phyloP scores from a whole-genome alignment of 2,329 filamentous ascomycete species.

The Penicillium sp. region DNA sequence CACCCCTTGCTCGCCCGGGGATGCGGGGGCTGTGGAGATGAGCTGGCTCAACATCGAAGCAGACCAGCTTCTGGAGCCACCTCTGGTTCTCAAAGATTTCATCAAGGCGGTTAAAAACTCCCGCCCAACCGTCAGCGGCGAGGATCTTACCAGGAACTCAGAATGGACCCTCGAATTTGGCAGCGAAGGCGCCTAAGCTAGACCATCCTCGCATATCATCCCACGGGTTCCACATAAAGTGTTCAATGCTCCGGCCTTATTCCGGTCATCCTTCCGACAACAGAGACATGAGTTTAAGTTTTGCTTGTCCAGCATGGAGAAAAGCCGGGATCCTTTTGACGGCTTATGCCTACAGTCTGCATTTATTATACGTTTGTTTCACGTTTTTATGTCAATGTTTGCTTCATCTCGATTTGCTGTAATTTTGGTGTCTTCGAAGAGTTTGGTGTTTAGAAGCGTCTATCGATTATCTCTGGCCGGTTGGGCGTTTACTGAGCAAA shows the following conservation, averaged over 20 bases:
- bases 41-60: constrained; percentile 85
- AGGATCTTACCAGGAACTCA: constrained; percentile 79
- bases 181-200: constrained; percentile 71
- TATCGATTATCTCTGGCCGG: constrained; percentile 21
- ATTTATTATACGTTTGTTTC: not conserved
- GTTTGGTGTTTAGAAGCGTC: constrained; percentile 35
- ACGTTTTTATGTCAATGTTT: constrained; percentile 2
- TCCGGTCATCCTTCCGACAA: not conserved
- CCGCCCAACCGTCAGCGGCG: constrained; percentile 84
- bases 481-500: constrained; percentile 31
- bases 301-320: not conserved
- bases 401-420: constrained; percentile 11
- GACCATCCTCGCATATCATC: not conserved
- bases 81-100: constrained; percentile 88
- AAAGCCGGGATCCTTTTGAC: not conserved
- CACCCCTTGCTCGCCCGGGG: constrained; percentile 93
- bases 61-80: constrained; percentile 81
- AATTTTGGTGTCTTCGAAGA: constrained; percentile 15
- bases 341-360: not conserved
- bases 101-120: constrained; percentile 86
- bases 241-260: not conserved
- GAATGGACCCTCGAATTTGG: constrained; percentile 98
- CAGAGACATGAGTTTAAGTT: not conserved
- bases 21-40: constrained; percentile 85
- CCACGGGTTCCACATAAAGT: not conserved